phyloP scores from a whole-genome alignment of 2,329 filamentous ascomycete genomes.

The Tolypocladium amazonense region DNA sequence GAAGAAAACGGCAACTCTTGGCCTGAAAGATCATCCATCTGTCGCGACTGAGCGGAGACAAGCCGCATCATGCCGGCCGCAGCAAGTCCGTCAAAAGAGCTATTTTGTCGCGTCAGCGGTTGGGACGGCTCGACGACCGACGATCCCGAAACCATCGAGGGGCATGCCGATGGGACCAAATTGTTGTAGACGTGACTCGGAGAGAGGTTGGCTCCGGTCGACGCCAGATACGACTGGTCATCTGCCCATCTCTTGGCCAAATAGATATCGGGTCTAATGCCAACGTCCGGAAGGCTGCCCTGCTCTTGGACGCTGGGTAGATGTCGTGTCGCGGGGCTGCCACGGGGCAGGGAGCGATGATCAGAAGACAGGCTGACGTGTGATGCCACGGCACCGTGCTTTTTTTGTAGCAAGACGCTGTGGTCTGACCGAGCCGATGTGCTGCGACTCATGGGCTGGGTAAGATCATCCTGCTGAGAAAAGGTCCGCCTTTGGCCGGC shows the following conservation, averaged over 20 bases:
- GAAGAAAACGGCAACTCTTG: slow-evolving; percentile 11
- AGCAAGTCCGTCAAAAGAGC: slow-evolving; percentile 21
- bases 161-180: slow-evolving; percentile 25
- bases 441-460: slow-evolving; percentile 32
- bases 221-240: slow-evolving; percentile 13
- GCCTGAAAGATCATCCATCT: slow-evolving; percentile 5
- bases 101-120: slow-evolving; percentile 33
- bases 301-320: slow-evolving; percentile 27
- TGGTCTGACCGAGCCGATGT: slow-evolving; percentile 29
- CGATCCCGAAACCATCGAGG: slow-evolving; percentile 31
- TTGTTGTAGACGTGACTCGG: slow-evolving; percentile 13
- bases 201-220: slow-evolving; percentile 12
- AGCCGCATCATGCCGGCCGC: slow-evolving; percentile 26
- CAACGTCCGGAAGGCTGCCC: slow-evolving; percentile 16
- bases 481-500: slow-evolving; percentile 12
- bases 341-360: slow-evolving; percentile 17
- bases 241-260: slow-evolving; percentile 19
- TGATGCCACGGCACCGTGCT: slow-evolving; percentile 21
- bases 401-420: slow-evolving; percentile 12
- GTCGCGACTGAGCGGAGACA: slow-evolving; percentile 25
- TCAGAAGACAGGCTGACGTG: slow-evolving; percentile 13
- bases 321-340: slow-evolving; percentile 18
- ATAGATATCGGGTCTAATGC: slow-evolving; percentile 28
- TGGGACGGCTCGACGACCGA: slow-evolving; percentile 25
- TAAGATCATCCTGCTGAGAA: slow-evolving; percentile 18